These are phyloP conservation scores for Pyrus pyrifolia DNA, from an alignment of 306 rosid species.

Conservation along the genomic window DNA sequence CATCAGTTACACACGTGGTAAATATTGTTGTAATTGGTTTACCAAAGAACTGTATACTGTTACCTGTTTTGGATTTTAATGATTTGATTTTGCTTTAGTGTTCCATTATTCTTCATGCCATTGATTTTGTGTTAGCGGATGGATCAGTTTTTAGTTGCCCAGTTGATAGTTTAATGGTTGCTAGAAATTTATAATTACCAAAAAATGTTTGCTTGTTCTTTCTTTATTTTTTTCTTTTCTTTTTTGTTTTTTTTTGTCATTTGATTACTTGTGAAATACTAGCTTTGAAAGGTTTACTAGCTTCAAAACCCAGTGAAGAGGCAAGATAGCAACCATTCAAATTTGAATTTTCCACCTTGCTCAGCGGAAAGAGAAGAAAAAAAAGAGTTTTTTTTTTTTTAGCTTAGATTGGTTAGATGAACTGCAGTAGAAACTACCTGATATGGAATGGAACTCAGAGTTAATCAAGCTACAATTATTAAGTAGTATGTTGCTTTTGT, in stretches of 20 bases:
- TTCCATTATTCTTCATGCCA: not conserved
- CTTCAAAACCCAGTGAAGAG: not conserved
- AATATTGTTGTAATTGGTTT: constrained; percentile 15
- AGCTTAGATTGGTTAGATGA: not conserved
- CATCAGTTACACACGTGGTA: constrained; percentile 81
- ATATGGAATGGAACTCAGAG: not conserved
- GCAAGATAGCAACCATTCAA: not conserved
- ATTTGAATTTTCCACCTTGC: not conserved
- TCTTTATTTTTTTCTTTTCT: not conserved
- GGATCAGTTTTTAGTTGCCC: not conserved
- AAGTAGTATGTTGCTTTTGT: not conserved
- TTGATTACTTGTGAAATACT: not conserved
- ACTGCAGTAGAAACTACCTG: not conserved
- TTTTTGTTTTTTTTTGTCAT: too few species aligned
- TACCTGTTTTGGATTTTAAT: not conserved
- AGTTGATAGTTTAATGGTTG: not conserved
- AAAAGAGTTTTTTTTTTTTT: not conserved
- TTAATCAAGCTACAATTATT: not conserved
- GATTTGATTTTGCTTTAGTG: not conserved
- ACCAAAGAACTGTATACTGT: not conserved
- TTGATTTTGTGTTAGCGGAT: not conserved
- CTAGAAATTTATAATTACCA: not conserved
- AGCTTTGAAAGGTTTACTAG: not conserved
- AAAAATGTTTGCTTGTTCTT: not conserved
- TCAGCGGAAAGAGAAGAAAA: not conserved